These are phyloP conservation scores for Picocystis sp. DNA, from an alignment of 163 green algal genomes.

Conservation along the genomic window DNA sequence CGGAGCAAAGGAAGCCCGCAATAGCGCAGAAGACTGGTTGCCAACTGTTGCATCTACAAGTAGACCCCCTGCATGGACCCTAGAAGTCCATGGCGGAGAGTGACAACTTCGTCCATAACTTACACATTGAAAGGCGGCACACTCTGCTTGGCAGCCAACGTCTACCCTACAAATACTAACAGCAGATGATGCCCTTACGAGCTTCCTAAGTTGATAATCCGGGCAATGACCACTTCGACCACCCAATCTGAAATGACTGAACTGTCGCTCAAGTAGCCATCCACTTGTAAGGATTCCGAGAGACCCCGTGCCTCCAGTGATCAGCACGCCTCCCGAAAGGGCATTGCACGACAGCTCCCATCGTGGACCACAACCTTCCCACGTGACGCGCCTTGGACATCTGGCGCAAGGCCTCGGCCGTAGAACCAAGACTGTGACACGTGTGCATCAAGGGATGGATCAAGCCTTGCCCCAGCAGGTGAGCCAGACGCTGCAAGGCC, in stretches of 20 bases:
- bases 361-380: constrained; percentile 15
- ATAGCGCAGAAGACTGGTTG: constrained; percentile 8
- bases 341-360: too few species aligned
- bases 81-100: background rate
- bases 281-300: constrained; percentile 22
- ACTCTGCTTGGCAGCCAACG: too few species aligned
- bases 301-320: constrained; percentile 49
- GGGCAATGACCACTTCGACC: too few species aligned
- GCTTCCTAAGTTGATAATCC: too few species aligned
- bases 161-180: too few species aligned
- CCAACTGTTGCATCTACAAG: constrained; percentile 11
- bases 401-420: constrained; percentile 46
- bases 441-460: background rate
- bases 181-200: too few species aligned
- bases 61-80: constrained; percentile 13
- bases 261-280: constrained; percentile 21
- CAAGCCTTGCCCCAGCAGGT: background rate
- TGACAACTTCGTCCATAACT: too few species aligned
- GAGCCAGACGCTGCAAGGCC: constrained; percentile 1
- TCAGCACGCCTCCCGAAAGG: constrained; percentile 1
- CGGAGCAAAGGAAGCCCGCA: constrained; percentile 10
- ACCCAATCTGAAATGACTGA: too few species aligned
- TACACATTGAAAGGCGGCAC: too few species aligned
- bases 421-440: constrained; percentile 2
- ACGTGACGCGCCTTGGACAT: constrained; percentile 64